A percentile compares a stretch with the other conserved stretches of the same genome.
Conservation (phyloP, 2,329 filamentous ascomycete species). For the Clonostachys rhizophaga region DNA sequence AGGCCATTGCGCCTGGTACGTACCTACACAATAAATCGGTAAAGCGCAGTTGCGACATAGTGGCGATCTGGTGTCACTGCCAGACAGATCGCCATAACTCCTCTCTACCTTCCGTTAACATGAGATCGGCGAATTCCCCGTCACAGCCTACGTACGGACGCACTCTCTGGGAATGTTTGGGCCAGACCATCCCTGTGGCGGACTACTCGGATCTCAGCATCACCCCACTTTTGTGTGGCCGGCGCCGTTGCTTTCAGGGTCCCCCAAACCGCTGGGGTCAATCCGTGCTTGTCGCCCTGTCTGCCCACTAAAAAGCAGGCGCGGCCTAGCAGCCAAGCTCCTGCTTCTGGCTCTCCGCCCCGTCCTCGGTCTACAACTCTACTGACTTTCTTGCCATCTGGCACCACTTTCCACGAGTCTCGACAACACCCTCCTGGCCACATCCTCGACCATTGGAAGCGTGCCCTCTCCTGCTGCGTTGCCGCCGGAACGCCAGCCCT, state of each 20-base stretch:
- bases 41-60: no score
- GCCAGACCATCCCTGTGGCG: no score
- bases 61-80: no score
- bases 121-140: no score
- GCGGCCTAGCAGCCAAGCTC: not conserved
- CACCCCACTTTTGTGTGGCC: not conserved
- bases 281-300: not conserved
- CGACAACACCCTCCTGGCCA: not conserved
- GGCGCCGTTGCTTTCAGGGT: not conserved
- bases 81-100: no score
- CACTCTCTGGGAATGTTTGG: no score
- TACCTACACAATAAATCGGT: no score
- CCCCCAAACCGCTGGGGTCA: not conserved
- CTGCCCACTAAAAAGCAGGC: not conserved
- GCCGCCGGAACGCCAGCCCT: not conserved
- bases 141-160: no score
- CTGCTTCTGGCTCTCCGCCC: not conserved
- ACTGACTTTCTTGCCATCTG: conserved; percentile 7
- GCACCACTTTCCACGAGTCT: not conserved
- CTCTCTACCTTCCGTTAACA: no score
- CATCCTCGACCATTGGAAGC: not conserved
- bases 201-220: no score
- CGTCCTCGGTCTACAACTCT: conserved; percentile 1
- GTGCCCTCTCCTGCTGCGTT: not conserved
- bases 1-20: no score